phyloP scores from a whole-genome alignment of 1,284 basidiomycete genomes.

The Ustilago shanxiensis region DNA sequence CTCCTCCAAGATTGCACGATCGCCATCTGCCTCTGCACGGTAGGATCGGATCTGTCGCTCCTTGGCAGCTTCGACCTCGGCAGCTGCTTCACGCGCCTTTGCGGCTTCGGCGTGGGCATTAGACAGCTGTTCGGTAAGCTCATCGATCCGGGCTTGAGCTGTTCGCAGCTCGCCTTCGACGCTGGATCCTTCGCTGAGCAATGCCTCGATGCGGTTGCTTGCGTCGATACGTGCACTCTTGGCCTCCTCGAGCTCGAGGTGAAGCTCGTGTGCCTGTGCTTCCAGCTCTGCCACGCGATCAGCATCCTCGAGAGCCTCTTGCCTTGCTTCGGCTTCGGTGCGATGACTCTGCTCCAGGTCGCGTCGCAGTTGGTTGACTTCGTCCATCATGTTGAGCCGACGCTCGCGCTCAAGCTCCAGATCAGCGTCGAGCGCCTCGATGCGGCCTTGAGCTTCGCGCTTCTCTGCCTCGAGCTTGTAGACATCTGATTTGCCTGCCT shows the following conservation, averaged over 20 bases:
- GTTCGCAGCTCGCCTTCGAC: slow-evolving; percentile 57
- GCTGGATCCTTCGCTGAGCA: slow-evolving; percentile 61
- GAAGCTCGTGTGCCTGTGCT: slow-evolving; percentile 52
- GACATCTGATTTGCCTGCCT: slow-evolving; percentile 29
- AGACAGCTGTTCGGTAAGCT: slow-evolving; percentile 57
- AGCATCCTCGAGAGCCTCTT: slow-evolving; percentile 55
- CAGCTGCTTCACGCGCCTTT: slow-evolving; percentile 50
- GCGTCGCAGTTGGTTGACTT: slow-evolving; percentile 55
- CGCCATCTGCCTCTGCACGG: slow-evolving; percentile 64
- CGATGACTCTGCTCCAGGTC: slow-evolving; percentile 57
- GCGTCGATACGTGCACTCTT: slow-evolving; percentile 58
- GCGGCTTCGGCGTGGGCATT: slow-evolving; percentile 53
- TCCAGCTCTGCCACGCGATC: slow-evolving; percentile 61
- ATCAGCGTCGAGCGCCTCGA: slow-evolving; percentile 43
- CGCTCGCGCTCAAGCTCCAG: slow-evolving; percentile 58
- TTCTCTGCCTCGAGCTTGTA: slow-evolving; percentile 27
- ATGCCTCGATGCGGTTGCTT: slow-evolving; percentile 58
- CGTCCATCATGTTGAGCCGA: slow-evolving; percentile 63
- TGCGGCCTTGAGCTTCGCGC: slow-evolving; percentile 12
- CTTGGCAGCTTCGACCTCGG: slow-evolving; percentile 55
- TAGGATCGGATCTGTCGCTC: slow-evolving; percentile 58
- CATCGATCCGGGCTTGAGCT: slow-evolving; percentile 61
- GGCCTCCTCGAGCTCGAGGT: slow-evolving; percentile 62
- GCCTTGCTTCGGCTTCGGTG: slow-evolving; percentile 47
- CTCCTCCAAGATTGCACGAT: slow-evolving; percentile 65